A percentile compares a stretch with the other conserved stretches of the same genome.
Conservation (phyloP, 2,329 filamentous ascomycete species). For the Venturia effusa region DNA sequence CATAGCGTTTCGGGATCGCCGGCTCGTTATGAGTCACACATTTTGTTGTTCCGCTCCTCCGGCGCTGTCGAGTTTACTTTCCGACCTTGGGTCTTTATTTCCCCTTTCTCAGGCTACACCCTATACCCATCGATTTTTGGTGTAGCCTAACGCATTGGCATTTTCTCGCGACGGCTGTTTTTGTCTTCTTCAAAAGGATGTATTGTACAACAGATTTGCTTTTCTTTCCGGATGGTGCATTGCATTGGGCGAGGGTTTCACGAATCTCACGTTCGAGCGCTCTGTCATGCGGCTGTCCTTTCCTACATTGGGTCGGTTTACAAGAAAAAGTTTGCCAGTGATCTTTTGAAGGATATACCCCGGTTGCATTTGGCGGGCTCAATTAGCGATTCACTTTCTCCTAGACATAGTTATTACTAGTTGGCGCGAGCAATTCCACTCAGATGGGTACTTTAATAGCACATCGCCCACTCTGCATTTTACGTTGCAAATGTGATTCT, state of each 20-base stretch:
- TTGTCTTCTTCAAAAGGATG: neutral
- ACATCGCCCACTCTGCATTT: too few species aligned
- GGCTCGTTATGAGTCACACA: slow-evolving; percentile 1
- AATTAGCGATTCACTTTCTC: slow-evolving; percentile 1
- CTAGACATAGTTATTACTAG: neutral
- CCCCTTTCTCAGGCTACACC: slow-evolving; percentile 3
- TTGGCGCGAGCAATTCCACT: slow-evolving; percentile 1
- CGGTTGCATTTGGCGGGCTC: slow-evolving; percentile 5
- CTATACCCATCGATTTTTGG: slow-evolving; percentile 5
- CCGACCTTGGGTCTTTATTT: neutral
- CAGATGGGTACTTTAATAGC: neutral
- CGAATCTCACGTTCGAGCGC: slow-evolving; percentile 8
- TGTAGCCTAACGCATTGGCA: slow-evolving; percentile 2
- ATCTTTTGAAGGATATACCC: slow-evolving; percentile 6
- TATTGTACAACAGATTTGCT: slow-evolving; percentile 5
- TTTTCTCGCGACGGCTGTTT: neutral
- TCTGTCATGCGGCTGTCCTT: slow-evolving; percentile 1
- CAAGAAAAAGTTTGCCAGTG: slow-evolving; percentile 5
- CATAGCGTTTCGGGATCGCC: neutral
- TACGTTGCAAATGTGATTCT: too few species aligned
- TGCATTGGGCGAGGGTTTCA: slow-evolving; percentile 3
- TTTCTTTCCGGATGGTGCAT: neutral
- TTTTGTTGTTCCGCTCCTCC: neutral
- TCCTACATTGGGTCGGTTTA: slow-evolving; percentile 4
- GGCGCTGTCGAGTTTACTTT: neutral